Conservation (phyloP, 2,329 filamentous ascomycete genomes). For the Akanthomyces uredinophilus region DNA sequence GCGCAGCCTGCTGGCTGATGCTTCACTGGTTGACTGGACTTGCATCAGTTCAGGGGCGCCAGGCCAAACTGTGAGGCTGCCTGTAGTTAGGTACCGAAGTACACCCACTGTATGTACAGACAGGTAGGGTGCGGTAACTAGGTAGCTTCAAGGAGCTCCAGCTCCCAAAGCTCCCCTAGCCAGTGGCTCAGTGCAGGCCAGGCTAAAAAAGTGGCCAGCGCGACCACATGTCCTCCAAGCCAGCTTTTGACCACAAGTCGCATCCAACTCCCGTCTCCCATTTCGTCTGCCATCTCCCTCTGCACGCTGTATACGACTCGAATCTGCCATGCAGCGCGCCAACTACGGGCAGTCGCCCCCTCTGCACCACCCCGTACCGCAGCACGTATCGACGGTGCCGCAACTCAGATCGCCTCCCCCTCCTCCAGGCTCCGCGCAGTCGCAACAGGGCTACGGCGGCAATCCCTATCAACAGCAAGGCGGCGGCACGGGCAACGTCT, state of each 20-base stretch:
- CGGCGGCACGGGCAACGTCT: slow-evolving; percentile 47
- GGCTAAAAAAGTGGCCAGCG: slow-evolving; percentile 8
- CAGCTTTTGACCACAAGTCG: slow-evolving; percentile 3
- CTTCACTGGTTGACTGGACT: background rate
- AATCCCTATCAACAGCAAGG: slow-evolving; percentile 70
- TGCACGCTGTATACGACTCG: background rate
- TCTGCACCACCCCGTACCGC: slow-evolving; percentile 92
- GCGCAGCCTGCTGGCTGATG: no score
- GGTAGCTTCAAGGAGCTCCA: background rate
- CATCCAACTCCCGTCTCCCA: background rate
- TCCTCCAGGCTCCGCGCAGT: slow-evolving; percentile 65
- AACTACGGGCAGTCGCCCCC: slow-evolving; percentile 85
- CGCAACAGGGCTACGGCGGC: slow-evolving; percentile 58
- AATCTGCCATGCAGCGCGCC: slow-evolving; percentile 73
- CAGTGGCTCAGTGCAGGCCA: background rate
- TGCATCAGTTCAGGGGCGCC: slow-evolving; percentile 4
- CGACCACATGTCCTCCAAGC: slow-evolving; percentile 9
- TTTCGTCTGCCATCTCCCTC: slow-evolving; percentile 10
- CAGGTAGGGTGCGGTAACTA: no score
- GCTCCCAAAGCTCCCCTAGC: background rate
- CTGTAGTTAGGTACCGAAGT: no score
- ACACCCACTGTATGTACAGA: no score
- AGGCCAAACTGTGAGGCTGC: background rate
- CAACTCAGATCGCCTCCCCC: slow-evolving; percentile 92
- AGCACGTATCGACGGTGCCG: slow-evolving; percentile 96